Evolutionary conservation across 148 eudicot species (phyloP), one percentile per base, ranked within the genome.

Genomic region (Silene conica): DNA sequence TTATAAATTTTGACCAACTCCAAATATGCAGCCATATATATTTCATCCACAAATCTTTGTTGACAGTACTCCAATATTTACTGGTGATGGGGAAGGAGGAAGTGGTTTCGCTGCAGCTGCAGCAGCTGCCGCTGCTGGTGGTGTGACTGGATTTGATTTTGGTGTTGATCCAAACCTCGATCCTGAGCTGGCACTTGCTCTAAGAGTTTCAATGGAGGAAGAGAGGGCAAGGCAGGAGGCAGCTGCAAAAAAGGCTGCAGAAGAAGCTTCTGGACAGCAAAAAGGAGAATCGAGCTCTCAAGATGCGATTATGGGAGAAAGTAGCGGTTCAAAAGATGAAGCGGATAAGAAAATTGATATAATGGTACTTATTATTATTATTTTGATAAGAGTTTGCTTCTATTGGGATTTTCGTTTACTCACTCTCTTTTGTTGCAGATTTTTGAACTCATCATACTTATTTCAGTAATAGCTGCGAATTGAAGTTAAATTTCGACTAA

Each of bases 151-250:
- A 41, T 92, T 74, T 86, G 99, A 96, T 54, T 96, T 96, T 81
- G 99, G 96, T 45, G 99, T 96, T 74, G 99, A 96, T 89, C 99
- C 99, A 20, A 96, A 96, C 81, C 81, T 96, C 76, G 99, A 96
- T 81, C 97, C 99, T 73, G 97, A 96, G 78, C 84, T 96, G 82
- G 99, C 99, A 73, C 94, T 92, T 83, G 99, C 99, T 71, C 95
- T 96, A 28, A 84, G 97, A 63, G 97, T 92, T 55, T 96, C 99
- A 70, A 92, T 96, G 99, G 99, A 96, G 79, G 99, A 96, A 79
- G 99, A 92, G 87, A 92, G 99, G 83, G 99, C 97, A 68, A 90
- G 99, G 78, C 99, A 92, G 79, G 99, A 92, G 77, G 97, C 92
- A 56, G 96, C 97, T 82, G 99, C 99, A 5, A 95, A 95, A 81